phyloP scores from a whole-genome alignment of 179 eudicot species.

The Silene noctiflora region DNA sequence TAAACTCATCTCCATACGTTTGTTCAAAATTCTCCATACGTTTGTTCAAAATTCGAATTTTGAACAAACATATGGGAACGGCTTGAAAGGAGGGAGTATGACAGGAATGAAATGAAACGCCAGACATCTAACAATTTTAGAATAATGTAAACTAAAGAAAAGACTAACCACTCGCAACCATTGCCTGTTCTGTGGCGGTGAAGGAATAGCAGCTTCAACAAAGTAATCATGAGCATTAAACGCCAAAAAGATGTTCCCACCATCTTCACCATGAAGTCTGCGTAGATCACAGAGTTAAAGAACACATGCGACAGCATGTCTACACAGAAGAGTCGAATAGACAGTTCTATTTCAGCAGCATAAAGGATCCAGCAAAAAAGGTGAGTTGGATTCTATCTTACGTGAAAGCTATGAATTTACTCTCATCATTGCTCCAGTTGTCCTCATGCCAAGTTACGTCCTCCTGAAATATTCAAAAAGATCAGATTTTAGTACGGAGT shows the following conservation, averaged over 20 bases:
- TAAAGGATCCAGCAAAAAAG: neutral
- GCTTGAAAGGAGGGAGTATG: neutral
- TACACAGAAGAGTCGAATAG: neutral
- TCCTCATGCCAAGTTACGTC: constrained; percentile 97
- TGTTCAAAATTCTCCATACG: too few relatives aligned
- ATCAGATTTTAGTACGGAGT: neutral
- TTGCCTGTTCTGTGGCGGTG: constrained; percentile 57
- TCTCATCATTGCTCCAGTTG: constrained; percentile 87
- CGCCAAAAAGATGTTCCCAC: constrained; percentile 70
- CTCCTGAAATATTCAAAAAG: constrained; percentile 41
- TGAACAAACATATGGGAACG: too few relatives aligned
- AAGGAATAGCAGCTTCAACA: constrained; percentile 64
- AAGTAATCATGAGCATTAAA: constrained; percentile 87
- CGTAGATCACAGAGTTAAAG: constrained; percentile 14
- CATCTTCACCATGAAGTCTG: constrained; percentile 67
- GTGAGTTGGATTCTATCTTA: constrained; percentile 33
- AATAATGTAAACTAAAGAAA: constrained; percentile 8
- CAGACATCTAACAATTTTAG: neutral
- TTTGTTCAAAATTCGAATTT: too few relatives aligned
- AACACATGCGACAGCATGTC: neutral
- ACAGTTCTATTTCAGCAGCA: neutral
- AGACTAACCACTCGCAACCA: constrained; percentile 95
- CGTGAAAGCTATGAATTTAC: constrained; percentile 98
- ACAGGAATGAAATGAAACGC: neutral
- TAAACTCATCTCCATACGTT: too few relatives aligned